phyloP scores from a whole-genome alignment of 2,329 filamentous ascomycete genomes.

The Trichophyton rubrum region DNA sequence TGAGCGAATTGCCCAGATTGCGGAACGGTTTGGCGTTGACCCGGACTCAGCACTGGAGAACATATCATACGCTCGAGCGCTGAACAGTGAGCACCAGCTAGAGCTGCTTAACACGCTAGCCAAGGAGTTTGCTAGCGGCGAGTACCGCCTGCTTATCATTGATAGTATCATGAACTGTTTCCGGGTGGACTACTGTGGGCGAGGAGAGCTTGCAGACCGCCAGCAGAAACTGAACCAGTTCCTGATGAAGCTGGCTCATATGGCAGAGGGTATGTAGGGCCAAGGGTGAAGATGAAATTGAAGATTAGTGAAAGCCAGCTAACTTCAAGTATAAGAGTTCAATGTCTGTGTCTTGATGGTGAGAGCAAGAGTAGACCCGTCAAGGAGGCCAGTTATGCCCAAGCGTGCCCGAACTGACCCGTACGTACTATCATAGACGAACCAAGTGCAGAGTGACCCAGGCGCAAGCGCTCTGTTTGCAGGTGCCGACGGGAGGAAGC shows the following conservation, averaged over 20 bases:
- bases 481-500: constrained; percentile 55
- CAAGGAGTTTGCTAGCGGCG: constrained; percentile 48
- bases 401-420: not conserved
- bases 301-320: not conserved
- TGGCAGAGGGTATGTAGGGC: constrained; percentile 44
- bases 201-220: constrained; percentile 54
- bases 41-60: constrained; percentile 51
- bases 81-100: constrained; percentile 55
- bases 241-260: constrained; percentile 49
- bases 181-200: constrained; percentile 53
- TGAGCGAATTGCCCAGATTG: constrained; percentile 54
- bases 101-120: constrained; percentile 51
- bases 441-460: constrained; percentile 59
- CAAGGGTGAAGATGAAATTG: constrained; percentile 5
- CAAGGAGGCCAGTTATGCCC: not conserved
- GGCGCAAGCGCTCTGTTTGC: constrained; percentile 56
- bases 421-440: constrained; percentile 38
- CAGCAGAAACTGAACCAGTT: constrained; percentile 57
- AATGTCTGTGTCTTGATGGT: constrained; percentile 54
- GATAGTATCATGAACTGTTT: constrained; percentile 61
- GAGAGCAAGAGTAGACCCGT: constrained; percentile 10
- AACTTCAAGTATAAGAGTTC: constrained; percentile 39
- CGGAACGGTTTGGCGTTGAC: constrained; percentile 52
- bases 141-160: constrained; percentile 54
- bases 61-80: constrained; percentile 51